phyloP scores from a whole-genome alignment of 202 grass and related monocot genomes.

The Alloteropsis angusta region DNA sequence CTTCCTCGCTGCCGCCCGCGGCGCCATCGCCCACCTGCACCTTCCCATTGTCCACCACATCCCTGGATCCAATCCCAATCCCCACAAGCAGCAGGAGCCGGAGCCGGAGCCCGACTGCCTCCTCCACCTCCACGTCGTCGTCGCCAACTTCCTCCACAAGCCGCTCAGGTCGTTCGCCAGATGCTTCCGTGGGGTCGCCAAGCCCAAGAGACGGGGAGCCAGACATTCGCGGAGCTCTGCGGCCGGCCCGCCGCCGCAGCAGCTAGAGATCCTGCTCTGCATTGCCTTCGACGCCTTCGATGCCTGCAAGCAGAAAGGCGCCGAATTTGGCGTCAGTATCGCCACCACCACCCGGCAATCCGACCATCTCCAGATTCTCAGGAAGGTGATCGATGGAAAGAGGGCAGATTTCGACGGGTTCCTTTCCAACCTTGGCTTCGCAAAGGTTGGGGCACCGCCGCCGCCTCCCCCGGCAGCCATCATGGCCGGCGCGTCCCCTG shows the following conservation, averaged over 20 bases:
- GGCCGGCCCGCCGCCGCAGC: conserved; percentile 2
- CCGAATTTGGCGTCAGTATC: conserved; percentile 22
- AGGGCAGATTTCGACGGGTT: conserved; percentile 79
- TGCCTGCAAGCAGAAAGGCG: conserved; percentile 34
- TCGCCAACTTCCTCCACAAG: conserved; percentile 59
- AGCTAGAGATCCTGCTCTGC: conserved; percentile 63
- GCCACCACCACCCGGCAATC: not conserved
- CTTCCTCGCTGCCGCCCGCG: conserved; percentile 23
- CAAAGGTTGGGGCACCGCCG: conserved; percentile 46
- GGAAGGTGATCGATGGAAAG: conserved; percentile 53
- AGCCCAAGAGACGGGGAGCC: not conserved
- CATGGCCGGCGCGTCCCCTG: conserved; percentile 16
- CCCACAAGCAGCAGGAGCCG: not conserved
- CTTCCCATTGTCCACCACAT: conserved; percentile 3
- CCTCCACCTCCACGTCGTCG: conserved; percentile 41
- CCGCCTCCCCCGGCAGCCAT: conserved; percentile 31
- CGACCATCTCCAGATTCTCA: conserved; percentile 38
- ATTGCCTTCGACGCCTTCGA: conserved; percentile 58
- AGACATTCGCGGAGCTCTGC: not conserved
- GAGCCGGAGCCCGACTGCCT: conserved; percentile 43
- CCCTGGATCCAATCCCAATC: conserved; percentile 14
- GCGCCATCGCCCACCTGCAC: conserved; percentile 20
- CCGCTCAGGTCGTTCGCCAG: conserved; percentile 56
- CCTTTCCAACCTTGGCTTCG: conserved; percentile 68
- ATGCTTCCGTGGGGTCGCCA: conserved; percentile 45